Conservation (phyloP, 1,284 basidiomycete species). For the Ganoderma leucocontextum region DNA sequence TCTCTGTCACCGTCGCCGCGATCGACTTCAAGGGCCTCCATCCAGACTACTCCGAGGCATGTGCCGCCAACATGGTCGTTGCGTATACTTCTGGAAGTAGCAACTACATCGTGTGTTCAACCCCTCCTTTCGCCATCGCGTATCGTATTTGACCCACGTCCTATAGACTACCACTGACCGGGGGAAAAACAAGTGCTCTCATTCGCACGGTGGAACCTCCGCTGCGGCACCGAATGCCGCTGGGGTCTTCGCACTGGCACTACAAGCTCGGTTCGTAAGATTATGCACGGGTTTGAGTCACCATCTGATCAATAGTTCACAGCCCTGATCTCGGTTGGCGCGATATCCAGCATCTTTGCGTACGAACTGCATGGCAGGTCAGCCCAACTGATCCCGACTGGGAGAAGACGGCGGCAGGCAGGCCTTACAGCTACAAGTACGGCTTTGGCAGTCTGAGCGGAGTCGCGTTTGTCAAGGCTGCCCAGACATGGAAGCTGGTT, state of each 20-base stretch:
- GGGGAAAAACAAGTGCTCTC: constrained; percentile 86
- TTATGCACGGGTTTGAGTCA: background rate
- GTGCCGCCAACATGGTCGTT: constrained; percentile 96
- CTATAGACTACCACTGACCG: constrained; percentile 93
- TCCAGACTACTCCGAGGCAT: constrained; percentile 97
- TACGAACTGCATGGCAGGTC: constrained; percentile 81
- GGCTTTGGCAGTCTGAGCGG: constrained; percentile 94
- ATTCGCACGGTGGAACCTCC: constrained; percentile 93
- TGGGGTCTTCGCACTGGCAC: constrained; percentile 89
- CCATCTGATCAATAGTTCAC: constrained; percentile 21
- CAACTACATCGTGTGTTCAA: constrained; percentile 82
- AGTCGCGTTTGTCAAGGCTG: constrained; percentile 83
- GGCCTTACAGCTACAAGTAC: constrained; percentile 95
- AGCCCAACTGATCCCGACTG: constrained; percentile 95
- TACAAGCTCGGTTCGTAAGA: constrained; percentile 77
- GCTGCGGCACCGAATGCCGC: constrained; percentile 97
- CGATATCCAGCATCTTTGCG: constrained; percentile 93
- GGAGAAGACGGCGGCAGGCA: constrained; percentile 85
- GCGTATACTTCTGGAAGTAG: constrained; percentile 97
- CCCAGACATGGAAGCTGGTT: constrained; percentile 86
- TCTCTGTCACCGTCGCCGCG: constrained; percentile 94
- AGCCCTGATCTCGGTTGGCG: constrained; percentile 97
- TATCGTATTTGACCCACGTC: constrained; percentile 12
- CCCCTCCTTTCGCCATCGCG: constrained; percentile 7
- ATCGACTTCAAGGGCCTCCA: constrained; percentile 93